Conservation (phyloP, 1,284 basidiomycete genomes). For the Ustilago curta region DNA sequence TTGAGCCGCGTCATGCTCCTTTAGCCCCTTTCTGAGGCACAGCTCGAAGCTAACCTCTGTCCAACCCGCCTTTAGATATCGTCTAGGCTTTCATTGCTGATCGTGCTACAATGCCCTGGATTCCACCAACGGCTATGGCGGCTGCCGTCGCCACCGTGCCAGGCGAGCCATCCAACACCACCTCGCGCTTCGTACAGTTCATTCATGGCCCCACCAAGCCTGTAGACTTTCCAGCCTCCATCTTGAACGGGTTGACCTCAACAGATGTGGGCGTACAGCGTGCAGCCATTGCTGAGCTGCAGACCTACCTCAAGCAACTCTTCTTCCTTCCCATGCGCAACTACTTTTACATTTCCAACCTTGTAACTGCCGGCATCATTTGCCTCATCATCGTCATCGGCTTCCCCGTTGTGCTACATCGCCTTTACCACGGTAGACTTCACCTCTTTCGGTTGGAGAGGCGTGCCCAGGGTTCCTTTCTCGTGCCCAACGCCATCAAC, state of each 20-base stretch:
- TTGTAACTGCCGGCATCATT: constrained; percentile 32
- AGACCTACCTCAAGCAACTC: constrained; percentile 29
- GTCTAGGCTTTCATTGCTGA: too few relatives aligned
- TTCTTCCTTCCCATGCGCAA: constrained; percentile 30
- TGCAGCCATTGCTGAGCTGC: constrained; percentile 29
- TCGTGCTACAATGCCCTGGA: constrained; percentile 6
- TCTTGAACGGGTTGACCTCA: constrained; percentile 27
- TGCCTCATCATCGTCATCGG: constrained; percentile 30
- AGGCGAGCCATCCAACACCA: constrained; percentile 1
- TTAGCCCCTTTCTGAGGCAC: not conserved
- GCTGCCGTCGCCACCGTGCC: not conserved
- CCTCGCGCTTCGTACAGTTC: constrained; percentile 11
- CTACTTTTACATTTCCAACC: constrained; percentile 13
- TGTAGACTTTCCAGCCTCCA: constrained; percentile 22
- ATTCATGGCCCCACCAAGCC: constrained; percentile 25
- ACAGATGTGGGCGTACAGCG: constrained; percentile 17
- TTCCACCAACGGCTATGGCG: not conserved
- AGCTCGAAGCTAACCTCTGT: constrained; percentile 4
- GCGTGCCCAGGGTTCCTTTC: constrained; percentile 45
- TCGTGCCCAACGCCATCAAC: constrained; percentile 60
- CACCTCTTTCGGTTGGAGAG: constrained; percentile 29
- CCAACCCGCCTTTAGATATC: not conserved
- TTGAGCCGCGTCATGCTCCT: constrained; percentile 5
- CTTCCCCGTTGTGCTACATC: constrained; percentile 25
- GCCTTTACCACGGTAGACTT: constrained; percentile 32